Conservation (phyloP, 768 basidiomycete genomes). For the Podaxis sp. region DNA sequence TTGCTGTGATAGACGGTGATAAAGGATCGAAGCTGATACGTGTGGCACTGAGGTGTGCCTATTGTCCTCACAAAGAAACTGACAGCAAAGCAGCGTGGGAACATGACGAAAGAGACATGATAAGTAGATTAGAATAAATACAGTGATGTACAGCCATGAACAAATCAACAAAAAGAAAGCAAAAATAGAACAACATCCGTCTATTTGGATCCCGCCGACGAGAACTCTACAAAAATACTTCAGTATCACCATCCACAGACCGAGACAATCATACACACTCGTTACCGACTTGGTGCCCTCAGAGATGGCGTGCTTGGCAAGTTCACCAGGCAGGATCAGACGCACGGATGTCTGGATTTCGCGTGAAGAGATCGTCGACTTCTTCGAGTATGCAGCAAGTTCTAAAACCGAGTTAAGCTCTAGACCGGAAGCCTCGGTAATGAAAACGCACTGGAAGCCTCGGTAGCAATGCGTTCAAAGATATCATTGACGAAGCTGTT, state of each 20-base stretch:
- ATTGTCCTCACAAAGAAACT: slow-evolving; percentile 6
- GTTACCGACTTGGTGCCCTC: slow-evolving; percentile 74
- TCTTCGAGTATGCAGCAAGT: slow-evolving; percentile 97
- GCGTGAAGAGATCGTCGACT: slow-evolving; percentile 97
- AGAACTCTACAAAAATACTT: slow-evolving; percentile 16
- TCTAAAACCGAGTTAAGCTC: slow-evolving; percentile 42
- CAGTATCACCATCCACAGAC: not conserved
- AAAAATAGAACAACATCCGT: slow-evolving; percentile 4
- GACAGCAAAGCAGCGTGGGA: not conserved
- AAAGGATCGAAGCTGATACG: not conserved
- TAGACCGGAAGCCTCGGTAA: slow-evolving; percentile 1
- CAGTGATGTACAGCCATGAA: slow-evolving; percentile 19
- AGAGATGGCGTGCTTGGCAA: slow-evolving; percentile 98
- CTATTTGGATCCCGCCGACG: slow-evolving; percentile 21
- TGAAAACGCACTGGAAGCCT: slow-evolving; percentile 47
- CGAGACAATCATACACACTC: slow-evolving; percentile 35
- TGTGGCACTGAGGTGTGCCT: not conserved
- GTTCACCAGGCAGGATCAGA: slow-evolving; percentile 94
- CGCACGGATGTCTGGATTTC: slow-evolving; percentile 98
- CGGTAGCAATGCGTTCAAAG: slow-evolving; percentile 89
- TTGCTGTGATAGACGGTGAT: not conserved
- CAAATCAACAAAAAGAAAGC: slow-evolving; percentile 16
- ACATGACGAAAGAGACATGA: not conserved
- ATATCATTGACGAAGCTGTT: slow-evolving; percentile 95
- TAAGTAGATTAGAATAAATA: slow-evolving; percentile 18